Evolutionary conservation across 352 stramenopile genomes (phyloP), one percentile per base, ranked within the genome.

Genomic region (Pythium brachiatum): DNA sequence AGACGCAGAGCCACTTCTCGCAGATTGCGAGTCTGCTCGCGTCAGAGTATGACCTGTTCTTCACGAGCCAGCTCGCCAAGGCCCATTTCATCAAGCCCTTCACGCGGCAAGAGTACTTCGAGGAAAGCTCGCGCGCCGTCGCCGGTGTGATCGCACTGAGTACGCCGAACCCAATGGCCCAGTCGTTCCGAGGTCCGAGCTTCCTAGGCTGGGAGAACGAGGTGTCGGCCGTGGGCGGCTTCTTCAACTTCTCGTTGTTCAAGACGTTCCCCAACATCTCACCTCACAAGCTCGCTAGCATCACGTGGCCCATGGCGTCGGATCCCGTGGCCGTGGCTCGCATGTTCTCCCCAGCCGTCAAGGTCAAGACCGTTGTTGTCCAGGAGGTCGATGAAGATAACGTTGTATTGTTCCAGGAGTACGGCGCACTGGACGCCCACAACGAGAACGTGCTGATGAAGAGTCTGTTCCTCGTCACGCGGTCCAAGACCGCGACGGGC

Each of bases 331-430:
- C 31, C n/a, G 38, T 68, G 21, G 18, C 53, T 31, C 47, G 58
- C 0, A 43, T 78, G 13, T 78, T 67, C 54, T 68, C 67, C 29
- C 38, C 59, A 0, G 55, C 50, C 12, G 52, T 75, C n/a, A 53
- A 72, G 23, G 26, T 58, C 23, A 64, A 69, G 27, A 55, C 52
- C 34, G 60, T 66, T 3, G 12, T 73, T 15, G 62, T 78, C 4
- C 67, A 78, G 67, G 47, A 68, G 31, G 46, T 78, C n/a, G 71
- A 78, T 31, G 63, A 63, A 6, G 12, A 60, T 43, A 73, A 75
- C 60, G 21, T 70, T 13, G 44, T 75, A 11, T 13, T 75, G 26
- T 78, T 72, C 54, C 60, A 75, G 41, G 59, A 72, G 54, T 72
- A 58, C 23, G 59, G 58, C 31, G 43, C 65, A 8, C 64, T 72